Evolutionary conservation across 2,329 filamentous ascomycete species (phyloP).

Genomic region (Alternaria sp.): DNA sequence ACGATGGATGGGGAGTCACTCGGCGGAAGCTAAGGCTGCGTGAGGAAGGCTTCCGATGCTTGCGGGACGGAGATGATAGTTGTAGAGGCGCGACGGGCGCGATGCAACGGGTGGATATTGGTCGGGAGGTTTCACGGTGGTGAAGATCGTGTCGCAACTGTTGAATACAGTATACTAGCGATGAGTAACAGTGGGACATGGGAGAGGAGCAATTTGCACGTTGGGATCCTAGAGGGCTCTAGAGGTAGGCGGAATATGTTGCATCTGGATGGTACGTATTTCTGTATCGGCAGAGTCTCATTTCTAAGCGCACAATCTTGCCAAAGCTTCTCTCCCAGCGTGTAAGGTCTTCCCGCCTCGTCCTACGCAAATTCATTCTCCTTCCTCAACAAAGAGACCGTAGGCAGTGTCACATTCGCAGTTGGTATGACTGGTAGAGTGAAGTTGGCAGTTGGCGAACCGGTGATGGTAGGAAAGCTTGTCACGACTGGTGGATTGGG

Average conservation of each 20-base stretch:
- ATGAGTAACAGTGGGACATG: not conserved
- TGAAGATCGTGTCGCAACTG: not conserved
- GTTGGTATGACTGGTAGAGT: slow-evolving; percentile 5
- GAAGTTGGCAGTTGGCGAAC: slow-evolving; percentile 3
- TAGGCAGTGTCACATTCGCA: slow-evolving; percentile 6
- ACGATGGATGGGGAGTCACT: not conserved
- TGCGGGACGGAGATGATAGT: not conserved
- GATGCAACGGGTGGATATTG: not conserved
- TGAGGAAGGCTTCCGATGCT: slow-evolving; percentile 4
- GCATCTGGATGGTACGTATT: not conserved
- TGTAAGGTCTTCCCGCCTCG: not conserved
- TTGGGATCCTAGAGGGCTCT: not conserved
- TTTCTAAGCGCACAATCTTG: not conserved
- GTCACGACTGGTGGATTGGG: slow-evolving; percentile 11
- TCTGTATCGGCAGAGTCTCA: not conserved
- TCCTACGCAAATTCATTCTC: not conserved
- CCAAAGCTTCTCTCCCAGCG: not conserved
- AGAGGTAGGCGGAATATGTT: not conserved
- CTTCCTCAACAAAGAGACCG: not conserved
- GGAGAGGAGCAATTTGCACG: not conserved
- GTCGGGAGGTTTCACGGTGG: not conserved
- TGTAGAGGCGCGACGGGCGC: not conserved
- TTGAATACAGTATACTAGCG: not conserved
- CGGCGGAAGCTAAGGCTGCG: slow-evolving; percentile 7
- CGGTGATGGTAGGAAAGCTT: slow-evolving; percentile 2